phyloP scores from a whole-genome alignment of 768 basidiomycete genomes.

The Tulasnella sp. region DNA sequence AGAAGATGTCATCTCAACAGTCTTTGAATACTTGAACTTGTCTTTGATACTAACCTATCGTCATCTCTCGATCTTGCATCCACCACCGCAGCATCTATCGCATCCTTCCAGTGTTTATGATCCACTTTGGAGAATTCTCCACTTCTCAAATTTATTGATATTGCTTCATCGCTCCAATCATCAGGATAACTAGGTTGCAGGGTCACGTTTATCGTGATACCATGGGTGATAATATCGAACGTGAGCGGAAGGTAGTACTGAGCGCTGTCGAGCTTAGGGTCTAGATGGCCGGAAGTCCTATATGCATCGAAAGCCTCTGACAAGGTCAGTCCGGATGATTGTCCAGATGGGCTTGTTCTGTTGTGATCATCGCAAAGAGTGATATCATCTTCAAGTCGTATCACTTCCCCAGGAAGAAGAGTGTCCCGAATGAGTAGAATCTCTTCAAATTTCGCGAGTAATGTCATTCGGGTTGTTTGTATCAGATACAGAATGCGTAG shows the following conservation, averaged over 20 bases:
- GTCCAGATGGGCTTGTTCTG: constrained; percentile 23
- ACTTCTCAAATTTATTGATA: constrained; percentile 30
- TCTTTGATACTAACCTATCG: not conserved
- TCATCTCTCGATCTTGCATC: constrained; percentile 26
- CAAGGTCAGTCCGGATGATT: constrained; percentile 15
- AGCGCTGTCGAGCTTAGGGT: constrained; percentile 26
- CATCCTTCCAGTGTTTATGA: constrained; percentile 37
- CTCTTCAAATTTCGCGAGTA: constrained; percentile 34
- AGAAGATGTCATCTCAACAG: not conserved
- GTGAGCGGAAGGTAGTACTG: constrained; percentile 24
- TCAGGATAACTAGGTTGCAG: too few species aligned
- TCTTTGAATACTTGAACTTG: constrained; percentile 1
- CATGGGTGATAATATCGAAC: too few species aligned
- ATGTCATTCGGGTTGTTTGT: too few species aligned
- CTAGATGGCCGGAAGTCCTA: constrained; percentile 24
- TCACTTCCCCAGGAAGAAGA: constrained; percentile 46
- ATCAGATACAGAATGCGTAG: too few species aligned
- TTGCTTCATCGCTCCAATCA: too few species aligned
- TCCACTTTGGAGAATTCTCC: constrained; percentile 37
- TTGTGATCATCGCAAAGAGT: constrained; percentile 12
- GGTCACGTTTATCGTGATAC: too few species aligned
- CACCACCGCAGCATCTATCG: constrained; percentile 29
- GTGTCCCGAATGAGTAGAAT: constrained; percentile 48
- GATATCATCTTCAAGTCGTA: constrained; percentile 17
- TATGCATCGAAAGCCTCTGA: constrained; percentile 27